Conservation (phyloP, 495 filamentous ascomycete genomes). For the Ascobolus immersus region DNA sequence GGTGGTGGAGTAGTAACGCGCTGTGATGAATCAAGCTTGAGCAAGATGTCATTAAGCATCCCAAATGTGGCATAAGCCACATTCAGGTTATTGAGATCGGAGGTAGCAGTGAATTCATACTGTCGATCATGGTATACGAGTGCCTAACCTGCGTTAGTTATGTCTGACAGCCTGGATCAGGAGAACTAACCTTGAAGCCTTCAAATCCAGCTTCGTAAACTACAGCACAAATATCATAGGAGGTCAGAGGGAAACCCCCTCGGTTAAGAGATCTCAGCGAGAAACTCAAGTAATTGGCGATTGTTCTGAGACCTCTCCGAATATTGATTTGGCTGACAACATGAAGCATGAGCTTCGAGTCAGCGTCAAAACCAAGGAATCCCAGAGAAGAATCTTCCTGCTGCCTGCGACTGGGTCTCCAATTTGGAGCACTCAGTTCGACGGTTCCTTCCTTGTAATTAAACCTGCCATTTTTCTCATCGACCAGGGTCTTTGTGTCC, state of each 20-base stretch:
- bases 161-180: too few relatives aligned
- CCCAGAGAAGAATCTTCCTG: neutral
- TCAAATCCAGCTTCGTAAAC: conserved; percentile 10
- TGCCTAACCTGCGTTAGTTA: too few relatives aligned
- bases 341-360: too few relatives aligned
- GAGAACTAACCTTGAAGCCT: too few relatives aligned
- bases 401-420: conserved; percentile 1
- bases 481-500: conserved; percentile 1
- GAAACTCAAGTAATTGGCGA: neutral
- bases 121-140: conserved; percentile 6
- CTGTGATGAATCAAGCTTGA: too few relatives aligned
- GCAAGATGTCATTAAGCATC: conserved; percentile 1
- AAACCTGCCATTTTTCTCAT: neutral
- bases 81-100: conserved; percentile 3
- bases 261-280: neutral
- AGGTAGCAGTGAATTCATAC: conserved; percentile 1
- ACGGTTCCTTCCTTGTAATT: neutral
- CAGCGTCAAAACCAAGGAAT: too few relatives aligned
- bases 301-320: too few relatives aligned
- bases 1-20: too few relatives aligned
- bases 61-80: conserved; percentile 1
- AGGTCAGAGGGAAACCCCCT: neutral
- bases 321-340: too few relatives aligned
- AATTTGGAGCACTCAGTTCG: neutral
- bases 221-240: conserved; percentile 7